These are phyloP conservation scores for Exophiala oligosperma DNA, from an alignment of 2,329 filamentous ascomycete genomes.

Conservation along the genomic window DNA sequence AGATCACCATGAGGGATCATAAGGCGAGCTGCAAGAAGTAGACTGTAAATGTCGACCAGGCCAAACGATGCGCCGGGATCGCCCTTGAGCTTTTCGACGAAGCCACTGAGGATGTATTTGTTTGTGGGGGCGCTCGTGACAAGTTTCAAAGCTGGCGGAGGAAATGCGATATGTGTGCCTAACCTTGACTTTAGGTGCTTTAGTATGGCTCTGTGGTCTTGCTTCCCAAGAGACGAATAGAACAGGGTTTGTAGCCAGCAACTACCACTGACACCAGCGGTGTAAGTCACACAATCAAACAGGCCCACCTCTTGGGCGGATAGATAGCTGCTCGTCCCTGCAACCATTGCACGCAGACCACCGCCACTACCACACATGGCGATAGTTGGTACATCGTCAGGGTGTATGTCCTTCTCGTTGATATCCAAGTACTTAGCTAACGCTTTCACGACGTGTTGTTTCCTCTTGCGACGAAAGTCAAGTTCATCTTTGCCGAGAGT, in stretches of 20 bases:
- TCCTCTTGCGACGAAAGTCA: slow-evolving; percentile 69
- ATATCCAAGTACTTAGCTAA: slow-evolving; percentile 81
- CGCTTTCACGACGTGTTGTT: slow-evolving; percentile 66
- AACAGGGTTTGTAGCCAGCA: slow-evolving; percentile 94
- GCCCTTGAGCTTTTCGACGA: slow-evolving; percentile 89
- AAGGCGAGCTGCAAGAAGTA: slow-evolving; percentile 79
- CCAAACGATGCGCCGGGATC: slow-evolving; percentile 79
- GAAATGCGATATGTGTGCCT: slow-evolving; percentile 87
- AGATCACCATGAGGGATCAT: slow-evolving; percentile 85
- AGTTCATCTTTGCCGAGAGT: slow-evolving; percentile 83
- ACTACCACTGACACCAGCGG: slow-evolving; percentile 89
- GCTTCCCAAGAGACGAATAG: slow-evolving; percentile 73
- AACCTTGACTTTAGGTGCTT: slow-evolving; percentile 85
- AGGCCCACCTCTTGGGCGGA: slow-evolving; percentile 83
- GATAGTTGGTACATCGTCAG: slow-evolving; percentile 89
- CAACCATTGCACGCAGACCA: slow-evolving; percentile 83
- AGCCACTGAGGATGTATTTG: slow-evolving; percentile 81
- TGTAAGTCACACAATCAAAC: slow-evolving; percentile 93
- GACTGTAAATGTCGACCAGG: slow-evolving; percentile 88
- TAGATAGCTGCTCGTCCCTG: slow-evolving; percentile 82
- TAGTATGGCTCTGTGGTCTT: slow-evolving; percentile 63
- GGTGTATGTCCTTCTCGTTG: slow-evolving; percentile 77
- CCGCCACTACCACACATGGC: slow-evolving; percentile 94
- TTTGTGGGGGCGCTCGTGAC: slow-evolving; percentile 89
- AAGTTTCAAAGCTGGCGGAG: slow-evolving; percentile 76